Percentiles rank a stretch among this genome's conserved stretches.
These are phyloP conservation scores for Mrakia gelida DNA, from an alignment of 768 basidiomycete species.

Conservation along the genomic window DNA sequence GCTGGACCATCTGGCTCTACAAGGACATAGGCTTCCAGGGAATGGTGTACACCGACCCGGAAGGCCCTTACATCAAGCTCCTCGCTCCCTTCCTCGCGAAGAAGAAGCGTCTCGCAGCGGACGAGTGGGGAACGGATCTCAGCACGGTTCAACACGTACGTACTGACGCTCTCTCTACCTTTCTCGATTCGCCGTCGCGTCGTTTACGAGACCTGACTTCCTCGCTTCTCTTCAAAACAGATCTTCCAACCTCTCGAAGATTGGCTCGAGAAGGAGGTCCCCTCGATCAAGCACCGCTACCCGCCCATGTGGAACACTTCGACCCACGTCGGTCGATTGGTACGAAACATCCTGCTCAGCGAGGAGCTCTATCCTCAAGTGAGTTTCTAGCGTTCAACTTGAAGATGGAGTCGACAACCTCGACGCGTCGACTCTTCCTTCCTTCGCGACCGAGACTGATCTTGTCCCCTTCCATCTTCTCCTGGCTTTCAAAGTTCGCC, in stretches of 20 bases:
- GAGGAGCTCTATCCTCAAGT: conserved; percentile 54
- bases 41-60: conserved; percentile 48
- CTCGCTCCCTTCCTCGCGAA: conserved; percentile 66
- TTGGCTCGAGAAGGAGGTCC: conserved; percentile 44
- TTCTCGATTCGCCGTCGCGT: too few relatives aligned
- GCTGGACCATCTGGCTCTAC: conserved; percentile 83
- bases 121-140: conserved; percentile 75
- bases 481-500: conserved; percentile 36
- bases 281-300: conserved; percentile 53
- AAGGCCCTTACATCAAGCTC: conserved; percentile 67
- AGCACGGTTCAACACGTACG: conserved; percentile 49
- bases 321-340: conserved; percentile 47
- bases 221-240: too few relatives aligned
- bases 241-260: conserved; percentile 64
- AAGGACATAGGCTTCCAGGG: conserved; percentile 59
- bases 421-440: conserved; percentile 66
- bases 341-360: conserved; percentile 63
- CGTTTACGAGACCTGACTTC: too few relatives aligned
- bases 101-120: conserved; percentile 71
- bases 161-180: too few relatives aligned
- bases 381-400: conserved; percentile 41
- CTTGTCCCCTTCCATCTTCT: conserved; percentile 6
- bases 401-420: too few relatives aligned
- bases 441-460: conserved; percentile 49
- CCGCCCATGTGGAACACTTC: conserved; percentile 43